Evolutionary conservation across 1,284 basidiomycete genomes (phyloP), one percentile per base, ranked within the genome.

Genomic region (Pulveroboletus sp.): DNA sequence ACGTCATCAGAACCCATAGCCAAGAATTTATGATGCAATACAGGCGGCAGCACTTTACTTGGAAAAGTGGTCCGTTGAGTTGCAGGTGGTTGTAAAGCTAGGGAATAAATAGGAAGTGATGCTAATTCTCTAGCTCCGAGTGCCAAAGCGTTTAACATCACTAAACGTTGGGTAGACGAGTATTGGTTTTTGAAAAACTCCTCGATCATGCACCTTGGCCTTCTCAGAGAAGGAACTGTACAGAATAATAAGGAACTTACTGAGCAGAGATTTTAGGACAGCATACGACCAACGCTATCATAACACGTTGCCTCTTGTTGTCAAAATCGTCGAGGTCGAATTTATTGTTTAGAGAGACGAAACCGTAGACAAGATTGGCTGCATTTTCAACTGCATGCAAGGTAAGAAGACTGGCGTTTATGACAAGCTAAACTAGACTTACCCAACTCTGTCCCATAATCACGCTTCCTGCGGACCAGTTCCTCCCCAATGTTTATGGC

Each of bases 111-210:
- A 1, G 86, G 78, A 2, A 95, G 75, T 0, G 85, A 86, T 0
- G 94, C 89, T 7, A 97, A 78, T 68, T 97, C 94, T 51, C 92
- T 79, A 5, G 93, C 92, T 5, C 92, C 92, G 47, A 94, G 74
- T 0, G 91, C 93, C 2, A 99, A 76, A 1, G 93, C 89, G 52
- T 91, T 93, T 31, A 98, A 80, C 68, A 96, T 94, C 7, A 84
- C 83, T 58, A 85, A 88, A 14, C 95, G 86, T 67, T 98, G 94
- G 24, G 86, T 82, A 6, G 84, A 83, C 0, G 94, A 94, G 72
- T 96, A 98, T 63, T 96, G 92, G 49, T 91, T 89, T 58, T 88
- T 87, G 75, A 98, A 98, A 72, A 94, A 93, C 67, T 97, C 92
- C 69, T 98, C 93, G 44, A 91, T 86, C n/a, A 96, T 77, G 46